Base-by-base conservation (phyloP, 2,329 filamentous ascomycete species). In the Zymoseptoria tritici region DNA sequence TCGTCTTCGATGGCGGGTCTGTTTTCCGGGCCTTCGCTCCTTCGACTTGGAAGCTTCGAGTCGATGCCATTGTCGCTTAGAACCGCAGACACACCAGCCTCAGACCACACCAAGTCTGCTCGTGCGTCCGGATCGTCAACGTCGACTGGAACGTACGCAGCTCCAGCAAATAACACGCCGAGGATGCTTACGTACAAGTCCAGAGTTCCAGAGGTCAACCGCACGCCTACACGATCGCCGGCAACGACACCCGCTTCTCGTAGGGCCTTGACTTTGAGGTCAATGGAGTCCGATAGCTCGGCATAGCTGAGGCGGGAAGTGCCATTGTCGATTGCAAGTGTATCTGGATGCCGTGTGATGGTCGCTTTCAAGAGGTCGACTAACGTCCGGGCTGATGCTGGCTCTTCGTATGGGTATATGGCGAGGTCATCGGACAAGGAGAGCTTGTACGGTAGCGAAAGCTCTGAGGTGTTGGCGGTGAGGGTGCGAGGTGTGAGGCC, bases 171-270 rank as follows among this genome's bases (percentile, higher is more conserved):
- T 5, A 22, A 19, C 21, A 52, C 24, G 19, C 21, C 50, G 50
- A 52, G n/a, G 3, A 52, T 52, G 24, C 20, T 26, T 4, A 52
- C 24, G 21, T 59, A 59, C n/a, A 59, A 29, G 4, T 56, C 49
- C 24, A 56, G 42, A 13, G 57, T 53, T 16, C 57, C 57, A 4
- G 57, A 59, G 22, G 52, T 59, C 19, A 59, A 19, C 13, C 54
- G 36, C 21, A 52, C 50, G 6, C 50, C 50, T 4, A 52, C 50
- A 5, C 50, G 50, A 2, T 52, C 50, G 6, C 50, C 57, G 3
- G 31, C 20, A 11, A 26, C 49, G 20, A 59, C 57, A 24, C 57
- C 57, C 9, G 54, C 54, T 21, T 51, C 19, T 22, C 54, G 46
- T 13, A 59, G 54, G 9, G 55, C 21, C 6, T 46, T 49, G 6